Evolutionary conservation across 2,329 filamentous ascomycete species (phyloP), one percentile per base, ranked within the genome.

Genomic region (Claviceps capensis): DNA sequence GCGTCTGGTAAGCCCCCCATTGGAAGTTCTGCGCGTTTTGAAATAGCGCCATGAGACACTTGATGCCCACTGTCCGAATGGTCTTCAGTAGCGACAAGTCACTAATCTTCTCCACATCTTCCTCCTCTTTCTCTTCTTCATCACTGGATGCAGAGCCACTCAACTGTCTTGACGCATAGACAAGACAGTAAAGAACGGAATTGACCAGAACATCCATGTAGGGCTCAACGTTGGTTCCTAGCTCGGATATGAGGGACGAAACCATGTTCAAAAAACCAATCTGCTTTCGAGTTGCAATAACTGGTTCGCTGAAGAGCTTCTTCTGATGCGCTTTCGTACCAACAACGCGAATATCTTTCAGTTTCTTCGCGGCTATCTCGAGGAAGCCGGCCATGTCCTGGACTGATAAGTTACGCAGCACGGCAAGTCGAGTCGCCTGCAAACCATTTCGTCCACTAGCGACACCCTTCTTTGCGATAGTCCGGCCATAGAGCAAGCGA

Each of bases 211-310:
- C 77, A 16, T 77, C 71, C 48, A 84, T 77, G 59, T 86, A 91
- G 0, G 81, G 77, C 2, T 74, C 67, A 51, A 94, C 80, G 51
- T 83, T 83, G 5, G 78, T 81, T 50, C 90, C 88, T 38, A 97
- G 77, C 50, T 93, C 88, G 53, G 85, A 85, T 54, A 97, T 81
- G 64, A 97, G 81, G 11, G 91, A 82, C 54, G 89, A 83, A 48
- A 93, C 76, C 88, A 97, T 93, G 63, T 94, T 95, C 49, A 95
- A 71, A 63, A 96, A 81, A 72, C 94, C 93, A 53, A 93, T 78
- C 66, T 96, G 91, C 66, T 90, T 93, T 60, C 90, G 81, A 11
- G 78, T 69, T 16, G 79, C 77, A 26, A 90, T 69, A 13, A 85
- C 56, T 45, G 86, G 78, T 30, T 74, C 68, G 1, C 72, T 65